Evolutionary conservation across 2,329 filamentous ascomycete genomes (phyloP).

Genomic region (Phyllosticta capitalensis): DNA sequence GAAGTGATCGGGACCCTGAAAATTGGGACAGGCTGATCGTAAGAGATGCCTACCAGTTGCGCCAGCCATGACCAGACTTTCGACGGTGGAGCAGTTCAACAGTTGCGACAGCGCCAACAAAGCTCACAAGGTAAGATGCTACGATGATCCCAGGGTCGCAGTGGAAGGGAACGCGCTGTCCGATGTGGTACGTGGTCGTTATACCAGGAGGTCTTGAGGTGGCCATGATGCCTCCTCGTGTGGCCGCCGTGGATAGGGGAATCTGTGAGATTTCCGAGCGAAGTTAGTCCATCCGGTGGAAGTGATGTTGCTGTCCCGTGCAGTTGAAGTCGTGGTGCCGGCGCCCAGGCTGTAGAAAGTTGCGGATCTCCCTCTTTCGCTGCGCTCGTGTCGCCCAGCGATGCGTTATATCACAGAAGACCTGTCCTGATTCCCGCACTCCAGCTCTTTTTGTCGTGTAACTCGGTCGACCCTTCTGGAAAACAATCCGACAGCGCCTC

Average conservation of each 20-base stretch:
- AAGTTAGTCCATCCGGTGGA: background rate
- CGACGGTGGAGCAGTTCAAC: conserved; percentile 72
- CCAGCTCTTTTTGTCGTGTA: background rate
- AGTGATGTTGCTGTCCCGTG: too few species aligned
- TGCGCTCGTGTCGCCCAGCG: background rate
- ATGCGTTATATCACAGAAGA: background rate
- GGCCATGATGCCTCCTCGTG: background rate
- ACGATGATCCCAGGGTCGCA: conserved; percentile 45
- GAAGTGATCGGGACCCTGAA: too few species aligned
- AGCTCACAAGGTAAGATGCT: conserved; percentile 60
- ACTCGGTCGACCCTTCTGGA: background rate
- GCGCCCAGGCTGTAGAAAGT: background rate
- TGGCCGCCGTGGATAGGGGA: too few species aligned
- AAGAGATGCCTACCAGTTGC: conserved; percentile 51
- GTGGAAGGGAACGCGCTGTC: conserved; percentile 29
- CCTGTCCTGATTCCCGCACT: background rate
- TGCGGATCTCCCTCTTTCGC: background rate
- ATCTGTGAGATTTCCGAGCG: background rate
- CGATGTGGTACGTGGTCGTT: conserved; percentile 21
- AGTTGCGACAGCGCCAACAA: conserved; percentile 67
- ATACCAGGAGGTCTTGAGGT: conserved; percentile 10
- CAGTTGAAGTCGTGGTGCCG: background rate
- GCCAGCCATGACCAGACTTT: conserved; percentile 56
- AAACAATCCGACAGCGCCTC: background rate
- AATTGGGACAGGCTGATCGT: too few species aligned